A percentile compares a stretch with the other conserved stretches of the same genome.
Conservation (phyloP, 2,329 filamentous ascomycete genomes). For the Colletotrichum ledebouriae region DNA sequence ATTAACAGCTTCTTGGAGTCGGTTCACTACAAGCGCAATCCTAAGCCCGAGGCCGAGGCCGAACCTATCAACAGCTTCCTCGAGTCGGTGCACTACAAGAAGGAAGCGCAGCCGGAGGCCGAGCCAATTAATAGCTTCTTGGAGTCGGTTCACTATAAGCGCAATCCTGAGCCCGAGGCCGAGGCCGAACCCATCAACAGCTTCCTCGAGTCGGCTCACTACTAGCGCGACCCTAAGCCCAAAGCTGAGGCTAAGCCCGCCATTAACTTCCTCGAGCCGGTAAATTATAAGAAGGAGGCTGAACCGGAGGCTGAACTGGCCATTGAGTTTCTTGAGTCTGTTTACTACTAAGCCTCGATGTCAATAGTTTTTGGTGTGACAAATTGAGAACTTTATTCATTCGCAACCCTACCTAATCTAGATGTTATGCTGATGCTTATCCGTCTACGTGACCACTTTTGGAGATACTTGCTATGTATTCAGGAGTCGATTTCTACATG, state of each 20-base stretch:
- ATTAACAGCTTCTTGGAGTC: slow-evolving; percentile 18
- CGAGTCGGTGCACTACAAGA: slow-evolving; percentile 27
- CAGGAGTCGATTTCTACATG: too few relatives aligned
- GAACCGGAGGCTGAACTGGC: slow-evolving; percentile 11
- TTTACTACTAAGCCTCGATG: not conserved
- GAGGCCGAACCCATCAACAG: slow-evolving; percentile 16
- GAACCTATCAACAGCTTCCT: slow-evolving; percentile 24
- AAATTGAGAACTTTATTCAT: too few relatives aligned
- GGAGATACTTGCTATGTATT: too few relatives aligned
- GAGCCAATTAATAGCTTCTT: slow-evolving; percentile 12
- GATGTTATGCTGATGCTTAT: too few relatives aligned
- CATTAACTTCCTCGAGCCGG: slow-evolving; percentile 7
- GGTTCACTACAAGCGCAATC: slow-evolving; percentile 22
- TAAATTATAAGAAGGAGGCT: slow-evolving; percentile 12
- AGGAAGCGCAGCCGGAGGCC: slow-evolving; percentile 18
- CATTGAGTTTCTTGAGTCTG: slow-evolving; percentile 4
- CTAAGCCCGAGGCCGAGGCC: slow-evolving; percentile 13
- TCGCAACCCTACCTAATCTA: too few relatives aligned
- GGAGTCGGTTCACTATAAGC: slow-evolving; percentile 27
- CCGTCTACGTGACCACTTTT: too few relatives aligned
- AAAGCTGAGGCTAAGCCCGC: slow-evolving; percentile 20
- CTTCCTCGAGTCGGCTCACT: slow-evolving; percentile 20
- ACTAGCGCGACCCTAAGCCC: not conserved
- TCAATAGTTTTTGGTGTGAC: too few relatives aligned
- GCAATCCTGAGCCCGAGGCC: not conserved